Base-by-base conservation (phyloP, 2,329 filamentous ascomycete species). In the Fusarium camptoceras region DNA sequence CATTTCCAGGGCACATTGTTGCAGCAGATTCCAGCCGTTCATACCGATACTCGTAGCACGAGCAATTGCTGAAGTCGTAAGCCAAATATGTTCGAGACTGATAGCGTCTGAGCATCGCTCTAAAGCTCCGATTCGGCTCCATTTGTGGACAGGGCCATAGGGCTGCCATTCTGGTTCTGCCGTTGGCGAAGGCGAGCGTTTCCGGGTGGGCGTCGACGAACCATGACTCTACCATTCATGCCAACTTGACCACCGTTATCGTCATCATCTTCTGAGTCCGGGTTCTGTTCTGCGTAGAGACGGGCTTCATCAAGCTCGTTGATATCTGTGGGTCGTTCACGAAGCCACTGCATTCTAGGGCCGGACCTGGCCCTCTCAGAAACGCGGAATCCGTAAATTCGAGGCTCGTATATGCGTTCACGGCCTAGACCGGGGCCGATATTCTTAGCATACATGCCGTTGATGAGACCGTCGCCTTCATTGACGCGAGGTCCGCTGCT, bases 341-440 rank as follows among this genome's bases (percentile, higher is more conserved):
- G 89, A 74, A 99, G 83, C 96, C 96, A 99, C 78, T 94, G 94
- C 96, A 99, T 99, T 66, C 96, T 88, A 15, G 96, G 96, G 0
- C 96, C 96, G 25, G 93, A 94, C 72, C 92, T 89, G 43, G 96
- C 93, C 61, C 94, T 87, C 81, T 98, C 96, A 20, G 93, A 95
- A 24, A 99, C 96, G 66, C 92, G 89, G 84, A 99, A 99, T 28
- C 96, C 96, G 81, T 98, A 99, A 78, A 99, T 98, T 73, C 91
- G 92, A 63, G 96, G 94, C 78, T 98, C 94, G 81, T 98, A 98
- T 75, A 98, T 93, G 79, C 90, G 94, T 63, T 89, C 89, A 50
- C 84, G 84, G 14, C 96, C 96, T 5, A 99, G 86, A 3, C 94
- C 94, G 0, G 96, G 94, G 3, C 92, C 94, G 71, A 98, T 91